phyloP scores from a whole-genome alignment of 495 filamentous ascomycete genomes.

The Poronia punctata region DNA sequence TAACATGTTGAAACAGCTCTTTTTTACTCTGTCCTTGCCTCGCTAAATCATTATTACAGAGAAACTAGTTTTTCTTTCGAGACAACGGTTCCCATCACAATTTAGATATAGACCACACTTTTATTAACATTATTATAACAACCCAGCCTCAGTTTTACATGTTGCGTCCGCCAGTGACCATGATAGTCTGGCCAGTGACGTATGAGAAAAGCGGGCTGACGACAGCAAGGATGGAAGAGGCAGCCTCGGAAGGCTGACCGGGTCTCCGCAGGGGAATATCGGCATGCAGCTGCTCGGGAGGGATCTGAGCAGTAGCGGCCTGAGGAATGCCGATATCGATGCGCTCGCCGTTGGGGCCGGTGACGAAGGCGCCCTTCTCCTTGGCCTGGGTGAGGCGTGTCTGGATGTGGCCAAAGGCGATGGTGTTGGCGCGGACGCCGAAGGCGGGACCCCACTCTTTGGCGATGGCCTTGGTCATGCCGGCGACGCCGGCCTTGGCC shows the following conservation, averaged over 20 bases:
- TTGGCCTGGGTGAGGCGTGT: conserved; percentile 75
- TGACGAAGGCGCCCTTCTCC: conserved; percentile 71
- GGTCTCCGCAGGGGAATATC: conserved; percentile 75
- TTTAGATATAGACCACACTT: no score
- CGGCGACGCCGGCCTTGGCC: conserved; percentile 74
- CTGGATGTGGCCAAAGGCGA: conserved; percentile 73
- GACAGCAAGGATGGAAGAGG: conserved; percentile 69
- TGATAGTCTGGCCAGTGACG: conserved; percentile 77
- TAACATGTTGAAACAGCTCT: conserved; percentile 1
- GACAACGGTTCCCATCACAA: no score
- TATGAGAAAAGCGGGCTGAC: conserved; percentile 74
- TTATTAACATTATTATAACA: no score
- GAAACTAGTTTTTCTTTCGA: no score
- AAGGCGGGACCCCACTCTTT: conserved; percentile 88
- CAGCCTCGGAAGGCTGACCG: conserved; percentile 72
- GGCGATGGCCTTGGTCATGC: conserved; percentile 77
- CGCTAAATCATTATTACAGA: no score
- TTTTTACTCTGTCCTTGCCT: no score
- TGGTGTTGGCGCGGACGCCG: conserved; percentile 74
- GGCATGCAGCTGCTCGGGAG: conserved; percentile 34
- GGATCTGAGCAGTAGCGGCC: conserved; percentile 18
- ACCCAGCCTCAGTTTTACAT: conserved; percentile 44
- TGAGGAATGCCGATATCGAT: conserved; percentile 69
- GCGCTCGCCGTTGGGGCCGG: conserved; percentile 66
- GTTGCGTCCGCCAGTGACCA: conserved; percentile 76